Evolutionary conservation across 352 stramenopile species (phyloP), one percentile per base, ranked within the genome.

Genomic region (Phytophthora pseudosyringae): DNA sequence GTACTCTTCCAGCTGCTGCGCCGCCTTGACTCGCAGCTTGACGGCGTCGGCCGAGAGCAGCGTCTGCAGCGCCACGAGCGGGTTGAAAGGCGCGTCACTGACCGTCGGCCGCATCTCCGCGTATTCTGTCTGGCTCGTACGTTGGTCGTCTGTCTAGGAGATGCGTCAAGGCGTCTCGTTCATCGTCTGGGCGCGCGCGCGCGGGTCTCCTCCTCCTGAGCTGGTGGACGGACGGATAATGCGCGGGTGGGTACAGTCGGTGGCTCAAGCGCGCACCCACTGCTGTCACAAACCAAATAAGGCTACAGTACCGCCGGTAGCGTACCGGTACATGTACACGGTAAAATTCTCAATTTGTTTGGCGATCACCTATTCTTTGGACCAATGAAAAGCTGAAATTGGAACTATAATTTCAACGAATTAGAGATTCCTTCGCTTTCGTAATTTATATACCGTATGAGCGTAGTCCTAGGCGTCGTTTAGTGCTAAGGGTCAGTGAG

Each of bases 1-100:
- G 45, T 85, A 75, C 12, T 60, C 40, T 8, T 75, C 75, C 16
- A 89, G 50, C 51, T 86, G 75, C 60, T 83, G 75, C 10, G 77
- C 75, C 25, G 80, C 80, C 13, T 71, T 63, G 11, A 71, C 33
- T 35, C 77, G 77, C 59, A 85, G 75, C 53, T 83, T 81, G 52
- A 68, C 51, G 18, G 71, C 47, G 28, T 86, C 80, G 39, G 52
- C 71, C 12, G 77, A 66, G 0, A 86, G 52, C n/a, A 86, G 59
- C 38, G 67, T 69, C 59, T 88, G 77, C 26, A 88, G 71, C 48
- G 70, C 67, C 31, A 71, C 7, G 4, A 83, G 57, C 18, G 80
- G 80, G 47, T 85, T 85, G 16, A 84, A 73, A 1, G 36, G 54
- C 6, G 50, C 59, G 10, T 52, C 39, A 44, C 38, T 44, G 13